Base-by-base conservation (phyloP, 2,329 filamentous ascomycete species). In the Neofusicoccum sp. region DNA sequence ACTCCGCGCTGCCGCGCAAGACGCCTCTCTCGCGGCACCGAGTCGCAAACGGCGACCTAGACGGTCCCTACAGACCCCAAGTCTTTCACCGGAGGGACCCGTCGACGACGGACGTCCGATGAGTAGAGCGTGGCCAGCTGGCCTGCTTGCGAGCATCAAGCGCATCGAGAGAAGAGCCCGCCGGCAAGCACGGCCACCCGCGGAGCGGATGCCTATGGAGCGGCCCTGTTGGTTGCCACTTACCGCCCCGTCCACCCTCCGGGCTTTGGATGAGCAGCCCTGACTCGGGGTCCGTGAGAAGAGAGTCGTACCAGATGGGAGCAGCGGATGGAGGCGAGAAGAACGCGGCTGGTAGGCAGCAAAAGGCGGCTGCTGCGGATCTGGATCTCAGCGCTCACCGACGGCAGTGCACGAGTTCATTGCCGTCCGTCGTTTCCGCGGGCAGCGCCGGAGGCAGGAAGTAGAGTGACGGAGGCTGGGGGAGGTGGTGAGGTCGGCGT, bases 61-160 rank as follows among this genome's bases (percentile, higher is more conserved):
- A 50, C 6, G 31, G 36, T 29, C 37, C 48, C 48, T 54, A 47
- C 60, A 62, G 45, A 47, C 49, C 60, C 60, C 60, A 62, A 41
- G 34, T 37, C 33, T 54, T 45, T 62, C 59, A 48, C 29, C 58
- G 41, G 37, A 62, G 48, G 34, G 33, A 59, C 36, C 43, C 36
- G 31, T 28, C 9, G 9, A 11, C n/a, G 37, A 33, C 29, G 41
- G 28, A 29, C 44, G 33, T 61, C 34, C 37, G 22, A 44, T 36
- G 47, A 61, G 45, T 50, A 34, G 22, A 56, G 33, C 34, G 7
- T 62, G 41, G 60, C 39, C 9, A 39, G 50, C 31, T 62, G 61
- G 50, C 41, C 41, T 62, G 61, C 49, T 33, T 56, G 61, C 50
- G 43, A 56, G 5, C 47, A 56, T 56, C 49, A 28, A 28, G 31